Conservation (phyloP, 148 eudicot species). For the Agrostemma githago region DNA sequence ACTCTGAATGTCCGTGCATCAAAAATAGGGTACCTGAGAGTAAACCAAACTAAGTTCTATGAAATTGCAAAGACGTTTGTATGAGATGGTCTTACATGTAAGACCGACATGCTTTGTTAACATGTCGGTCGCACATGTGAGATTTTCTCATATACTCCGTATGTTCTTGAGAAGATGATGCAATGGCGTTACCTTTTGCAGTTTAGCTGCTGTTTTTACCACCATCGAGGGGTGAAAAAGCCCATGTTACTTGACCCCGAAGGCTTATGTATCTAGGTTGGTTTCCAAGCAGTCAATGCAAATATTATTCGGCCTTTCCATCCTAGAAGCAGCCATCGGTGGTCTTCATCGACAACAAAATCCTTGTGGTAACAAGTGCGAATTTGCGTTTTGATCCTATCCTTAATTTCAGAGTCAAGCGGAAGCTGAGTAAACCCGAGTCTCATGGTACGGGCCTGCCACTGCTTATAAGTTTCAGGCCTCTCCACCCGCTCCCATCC, state of each 20-base stretch:
- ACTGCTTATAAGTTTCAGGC: conserved; percentile 69
- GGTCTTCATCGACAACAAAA: conserved; percentile 57
- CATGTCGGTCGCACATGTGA: background rate
- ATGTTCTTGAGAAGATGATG: background rate
- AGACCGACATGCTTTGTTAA: background rate
- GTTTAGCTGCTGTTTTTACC: background rate
- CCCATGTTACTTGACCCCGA: background rate
- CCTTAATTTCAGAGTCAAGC: conserved; percentile 34
- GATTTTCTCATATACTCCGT: background rate
- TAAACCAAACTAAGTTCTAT: background rate
- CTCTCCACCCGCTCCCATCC: conserved; percentile 71
- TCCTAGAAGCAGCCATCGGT: conserved; percentile 53
- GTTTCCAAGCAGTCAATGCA: conserved; percentile 59
- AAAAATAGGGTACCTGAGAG: background rate
- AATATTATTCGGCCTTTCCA: conserved; percentile 64
- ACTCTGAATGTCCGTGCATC: background rate
- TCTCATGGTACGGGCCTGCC: conserved; percentile 47
- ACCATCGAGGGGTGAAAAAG: background rate
- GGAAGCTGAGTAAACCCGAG: conserved; percentile 54
- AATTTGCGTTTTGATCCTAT: conserved; percentile 30
- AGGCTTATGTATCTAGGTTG: conserved; percentile 18
- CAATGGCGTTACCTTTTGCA: conserved; percentile 1
- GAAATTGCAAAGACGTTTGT: background rate
- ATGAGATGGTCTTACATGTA: background rate
- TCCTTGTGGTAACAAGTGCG: conserved; percentile 46